Evolutionary conservation across 352 stramenopile genomes (phyloP).

Genomic region (Stephanocyclus meneghinianus): DNA sequence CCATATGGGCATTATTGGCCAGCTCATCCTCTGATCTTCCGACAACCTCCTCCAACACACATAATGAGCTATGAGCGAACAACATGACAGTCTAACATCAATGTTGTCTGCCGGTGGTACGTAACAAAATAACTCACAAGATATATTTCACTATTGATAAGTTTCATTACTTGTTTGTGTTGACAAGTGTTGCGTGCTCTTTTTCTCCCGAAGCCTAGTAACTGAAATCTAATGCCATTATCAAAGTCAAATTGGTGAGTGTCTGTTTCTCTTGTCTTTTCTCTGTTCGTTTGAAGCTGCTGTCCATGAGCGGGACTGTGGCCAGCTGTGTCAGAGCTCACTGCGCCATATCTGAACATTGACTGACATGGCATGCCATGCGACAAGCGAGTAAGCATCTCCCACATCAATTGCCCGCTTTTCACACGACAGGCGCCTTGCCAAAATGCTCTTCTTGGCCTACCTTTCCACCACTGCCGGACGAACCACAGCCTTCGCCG

Average conservation of each 20-base stretch:
- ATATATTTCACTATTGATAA: too few relatives aligned
- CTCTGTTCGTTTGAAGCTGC: background rate
- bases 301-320: background rate
- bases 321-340: background rate
- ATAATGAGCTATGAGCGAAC: too few relatives aligned
- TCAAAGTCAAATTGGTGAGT: constrained; percentile 4
- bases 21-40: too few relatives aligned
- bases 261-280: background rate
- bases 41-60: too few relatives aligned
- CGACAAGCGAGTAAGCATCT: background rate
- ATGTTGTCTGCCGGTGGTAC: too few relatives aligned
- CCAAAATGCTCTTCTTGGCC: constrained; percentile 61
- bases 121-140: too few relatives aligned
- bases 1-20: too few relatives aligned
- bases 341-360: background rate
- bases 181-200: too few relatives aligned
- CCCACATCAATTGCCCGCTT: background rate
- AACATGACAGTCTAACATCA: too few relatives aligned
- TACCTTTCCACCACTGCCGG: constrained; percentile 36
- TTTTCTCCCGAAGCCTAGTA: background rate
- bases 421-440: constrained; percentile 7
- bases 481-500: constrained; percentile 44
- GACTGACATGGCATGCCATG: background rate
- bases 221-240: constrained; percentile 3
- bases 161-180: too few relatives aligned